Percentiles rank a stretch among this genome's conserved stretches.
Evolutionary conservation across 2,329 filamentous ascomycete species (phyloP).

Genomic region (Furcasterigmium sp.): DNA sequence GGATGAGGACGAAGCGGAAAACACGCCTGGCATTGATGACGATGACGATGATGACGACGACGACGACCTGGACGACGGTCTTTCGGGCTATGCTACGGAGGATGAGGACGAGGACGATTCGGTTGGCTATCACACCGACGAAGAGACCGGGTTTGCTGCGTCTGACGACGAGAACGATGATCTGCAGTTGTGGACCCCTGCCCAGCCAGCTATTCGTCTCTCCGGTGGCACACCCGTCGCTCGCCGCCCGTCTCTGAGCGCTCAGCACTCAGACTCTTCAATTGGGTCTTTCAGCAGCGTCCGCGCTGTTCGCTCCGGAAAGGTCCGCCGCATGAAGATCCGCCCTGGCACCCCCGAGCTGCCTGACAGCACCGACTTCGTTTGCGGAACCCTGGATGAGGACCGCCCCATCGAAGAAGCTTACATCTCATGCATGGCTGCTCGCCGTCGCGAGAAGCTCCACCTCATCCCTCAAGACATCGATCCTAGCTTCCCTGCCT

Average conservation of each 20-base stretch:
- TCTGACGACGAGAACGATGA: slow-evolving; percentile 62
- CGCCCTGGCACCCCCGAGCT: slow-evolving; percentile 72
- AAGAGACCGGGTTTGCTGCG: slow-evolving; percentile 63
- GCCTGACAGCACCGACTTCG: slow-evolving; percentile 96
- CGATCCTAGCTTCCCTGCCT: slow-evolving; percentile 94
- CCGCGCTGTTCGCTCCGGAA: slow-evolving; percentile 23
- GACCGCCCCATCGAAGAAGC: slow-evolving; percentile 91
- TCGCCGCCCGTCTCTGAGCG: slow-evolving; percentile 33
- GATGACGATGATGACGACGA: slow-evolving; percentile 49
- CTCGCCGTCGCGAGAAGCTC: slow-evolving; percentile 75
- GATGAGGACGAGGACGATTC: slow-evolving; percentile 47
- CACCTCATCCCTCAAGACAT: slow-evolving; percentile 89
- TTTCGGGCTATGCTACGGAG: slow-evolving; percentile 1
- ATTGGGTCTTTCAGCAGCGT: slow-evolving; percentile 39
- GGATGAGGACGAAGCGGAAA: slow-evolving; percentile 39
- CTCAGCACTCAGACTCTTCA: slow-evolving; percentile 57
- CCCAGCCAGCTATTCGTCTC: slow-evolving; percentile 32
- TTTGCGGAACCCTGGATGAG: slow-evolving; percentile 96
- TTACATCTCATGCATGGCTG: slow-evolving; percentile 79
- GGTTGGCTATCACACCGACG: slow-evolving; percentile 72
- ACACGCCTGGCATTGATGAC: slow-evolving; percentile 43
- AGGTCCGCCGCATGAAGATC: slow-evolving; percentile 43
- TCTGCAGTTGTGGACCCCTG: slow-evolving; percentile 50
- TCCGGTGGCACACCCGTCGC: slow-evolving; percentile 26
- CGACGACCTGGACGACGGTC: slow-evolving; percentile 42